phyloP scores from a whole-genome alignment of 768 basidiomycete genomes.

The Royoungia palumana region DNA sequence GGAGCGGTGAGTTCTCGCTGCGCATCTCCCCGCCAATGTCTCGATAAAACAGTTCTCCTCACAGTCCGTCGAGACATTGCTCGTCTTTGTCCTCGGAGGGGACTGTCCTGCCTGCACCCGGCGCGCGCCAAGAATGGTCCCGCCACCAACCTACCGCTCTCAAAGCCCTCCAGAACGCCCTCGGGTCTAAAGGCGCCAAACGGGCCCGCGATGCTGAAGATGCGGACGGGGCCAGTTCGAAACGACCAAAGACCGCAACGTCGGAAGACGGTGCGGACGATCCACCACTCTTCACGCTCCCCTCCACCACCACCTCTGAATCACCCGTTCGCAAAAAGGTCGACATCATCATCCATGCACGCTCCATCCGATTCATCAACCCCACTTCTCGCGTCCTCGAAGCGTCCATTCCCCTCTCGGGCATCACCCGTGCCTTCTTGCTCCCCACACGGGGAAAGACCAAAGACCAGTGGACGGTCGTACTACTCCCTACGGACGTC shows the following conservation, averaged over 20 bases:
- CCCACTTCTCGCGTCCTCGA: constrained; percentile 48
- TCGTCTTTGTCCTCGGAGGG: constrained; percentile 30
- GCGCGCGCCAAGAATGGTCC: constrained; percentile 22
- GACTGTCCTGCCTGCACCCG: constrained; percentile 20
- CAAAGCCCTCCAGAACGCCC: constrained; percentile 17
- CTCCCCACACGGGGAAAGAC: constrained; percentile 71
- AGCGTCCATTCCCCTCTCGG: constrained; percentile 46
- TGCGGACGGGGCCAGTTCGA: constrained; percentile 8
- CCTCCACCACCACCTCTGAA: constrained; percentile 63
- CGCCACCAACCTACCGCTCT: constrained; percentile 21
- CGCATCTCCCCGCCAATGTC: constrained; percentile 18
- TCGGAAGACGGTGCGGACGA: constrained; percentile 31
- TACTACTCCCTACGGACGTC: constrained; percentile 56
- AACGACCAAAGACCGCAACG: constrained; percentile 22
- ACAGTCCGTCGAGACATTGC: constrained; percentile 22
- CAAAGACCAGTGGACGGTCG: constrained; percentile 70
- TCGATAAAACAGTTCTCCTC: constrained; percentile 8
- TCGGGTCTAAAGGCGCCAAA: constrained; percentile 17
- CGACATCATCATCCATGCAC: constrained; percentile 55
- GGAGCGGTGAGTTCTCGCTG: constrained; percentile 4
- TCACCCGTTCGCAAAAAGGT: constrained; percentile 77
- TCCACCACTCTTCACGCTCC: constrained; percentile 53
- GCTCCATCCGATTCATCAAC: constrained; percentile 51
- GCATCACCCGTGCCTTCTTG: constrained; percentile 60
- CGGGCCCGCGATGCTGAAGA: constrained; percentile 20